A percentile compares a stretch with the other conserved stretches of the same genome.
Conservation (phyloP, 2,329 filamentous ascomycete genomes). For the Talaromyces sp. region DNA sequence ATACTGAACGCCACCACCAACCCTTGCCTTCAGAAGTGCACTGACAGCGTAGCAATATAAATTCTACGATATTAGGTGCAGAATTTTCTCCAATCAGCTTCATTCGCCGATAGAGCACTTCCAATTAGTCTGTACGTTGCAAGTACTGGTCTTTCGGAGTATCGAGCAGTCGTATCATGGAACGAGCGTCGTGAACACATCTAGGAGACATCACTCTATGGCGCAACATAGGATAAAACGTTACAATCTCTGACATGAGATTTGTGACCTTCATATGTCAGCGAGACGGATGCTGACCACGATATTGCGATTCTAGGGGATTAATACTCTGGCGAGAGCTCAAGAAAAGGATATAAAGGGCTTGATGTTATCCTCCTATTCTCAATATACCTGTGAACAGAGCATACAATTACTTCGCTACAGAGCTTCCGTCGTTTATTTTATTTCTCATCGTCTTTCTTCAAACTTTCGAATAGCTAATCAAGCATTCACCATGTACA, state of each 20-base stretch:
- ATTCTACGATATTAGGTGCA: no score
- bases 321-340: not conserved
- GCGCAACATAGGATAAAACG: not conserved
- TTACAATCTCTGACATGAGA: not conserved
- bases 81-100: no score
- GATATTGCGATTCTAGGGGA: not conserved
- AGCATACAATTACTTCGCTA: not conserved
- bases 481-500: not conserved
- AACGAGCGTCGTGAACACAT: not conserved
- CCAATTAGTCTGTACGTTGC: no score
- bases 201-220: not conserved
- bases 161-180: not conserved
- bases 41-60: no score
- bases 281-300: not conserved
- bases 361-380: not conserved
- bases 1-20: no score
- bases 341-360: not conserved
- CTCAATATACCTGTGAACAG: not conserved
- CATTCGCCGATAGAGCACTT: no score
- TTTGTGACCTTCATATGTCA: not conserved
- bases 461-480: not conserved
- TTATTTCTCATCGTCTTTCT: not conserved
- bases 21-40: no score
- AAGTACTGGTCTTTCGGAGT: not conserved
- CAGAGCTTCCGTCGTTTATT: no score